Evolutionary conservation across 768 basidiomycete species (phyloP), one percentile per base, ranked within the genome.

Genomic region (Chlorophyllum brunneum): DNA sequence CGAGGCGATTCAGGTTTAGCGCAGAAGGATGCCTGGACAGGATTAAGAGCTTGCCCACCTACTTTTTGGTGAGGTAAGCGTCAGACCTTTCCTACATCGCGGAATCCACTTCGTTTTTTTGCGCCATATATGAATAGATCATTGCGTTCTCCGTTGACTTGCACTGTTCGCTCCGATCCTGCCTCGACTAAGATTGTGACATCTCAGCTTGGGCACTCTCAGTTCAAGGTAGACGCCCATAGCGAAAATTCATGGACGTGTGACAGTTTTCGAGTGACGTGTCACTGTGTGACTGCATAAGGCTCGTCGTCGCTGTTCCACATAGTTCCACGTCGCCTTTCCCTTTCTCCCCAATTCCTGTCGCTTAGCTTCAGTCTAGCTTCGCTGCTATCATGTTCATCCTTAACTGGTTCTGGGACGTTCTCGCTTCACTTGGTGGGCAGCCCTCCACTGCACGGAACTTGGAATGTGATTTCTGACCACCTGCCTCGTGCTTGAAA

Each of bases 371-470:
- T 56, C 51, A 52, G 53, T 56, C 38, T 52, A 3, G 16, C 13
- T n/a, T 40, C 29, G 8, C 40, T 23, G 22, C 50, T 57, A 57
- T 57, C 56, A 92, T 90, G 87, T 90, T 88, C 71, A 85, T 94
- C 60, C 65, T 90, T 67, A 89, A 92, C 75, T 98, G 93, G 92
- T 92, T 98, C 71, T 95, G 88, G 89, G 95, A 98, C 66, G 76
- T 98, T 54, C 88, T 98, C 62, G 82, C 92, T 42, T 85, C 89
- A 66, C 88, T 98, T 38, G 95, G 95, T 98, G 67, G 53, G 82
- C 70, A 22, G 8, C 9, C 18, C 11, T 16, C 27, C 7, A 13
- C n/a, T 41, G 48, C 13, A 34, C 48, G 15, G 30, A 36, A 26
- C 9, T 39, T 54, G 9, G 11, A 42, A 13, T 10, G 16, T 38